Evolutionary conservation across 1,284 basidiomycete species (phyloP), one percentile per base, ranked within the genome.

Genomic region (Irpex sp.): DNA sequence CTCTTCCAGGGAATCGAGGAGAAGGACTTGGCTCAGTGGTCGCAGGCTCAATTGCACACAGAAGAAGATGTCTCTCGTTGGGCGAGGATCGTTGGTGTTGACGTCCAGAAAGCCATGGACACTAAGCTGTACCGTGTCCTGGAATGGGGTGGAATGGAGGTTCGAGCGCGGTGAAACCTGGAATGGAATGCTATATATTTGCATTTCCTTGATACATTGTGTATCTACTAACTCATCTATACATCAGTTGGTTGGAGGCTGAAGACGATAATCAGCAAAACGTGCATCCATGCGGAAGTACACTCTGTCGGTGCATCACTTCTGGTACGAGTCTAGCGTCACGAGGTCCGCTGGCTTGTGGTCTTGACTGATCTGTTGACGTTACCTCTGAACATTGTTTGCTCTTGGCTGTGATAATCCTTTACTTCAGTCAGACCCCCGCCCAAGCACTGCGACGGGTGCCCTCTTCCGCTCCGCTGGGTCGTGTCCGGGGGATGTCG

Each of bases 61-160:
- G 17, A 15, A 3, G n/a, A 8, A 8, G n/a, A 51, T 51, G 49
- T 51, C 49, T 2, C 72, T 67, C 3, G 9, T n/a, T 44, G 40
- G 40, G 15, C 40, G 15, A n/a, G 15, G 40, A n/a, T 44, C 8
- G 40, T 44, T n/a, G 40, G 31, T 40, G 65, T 77, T 5, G 62
- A 73, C 37, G 59, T 62, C 5, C 66, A 59, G 2, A 52, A 62
- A 7, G 66, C 66, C 5, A 34, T 19, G 3, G 71, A 76, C 58
- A 38, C 40, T n/a, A 7, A 51, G 1, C 58, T 74, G 31, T 77
- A 76, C 67, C 64, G 75, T 0, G 75, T 76, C 2, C 59, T 79
- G 58, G 78, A 78, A 59, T 77, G 76, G 76, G 77, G 76, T 7
- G 77, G 75, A 0, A 78, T 78, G 74, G 77, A 79, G 64, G 70